These are phyloP conservation scores for Boeremia exigua DNA, from an alignment of 2,329 filamentous ascomycete genomes.

Conservation along the genomic window DNA sequence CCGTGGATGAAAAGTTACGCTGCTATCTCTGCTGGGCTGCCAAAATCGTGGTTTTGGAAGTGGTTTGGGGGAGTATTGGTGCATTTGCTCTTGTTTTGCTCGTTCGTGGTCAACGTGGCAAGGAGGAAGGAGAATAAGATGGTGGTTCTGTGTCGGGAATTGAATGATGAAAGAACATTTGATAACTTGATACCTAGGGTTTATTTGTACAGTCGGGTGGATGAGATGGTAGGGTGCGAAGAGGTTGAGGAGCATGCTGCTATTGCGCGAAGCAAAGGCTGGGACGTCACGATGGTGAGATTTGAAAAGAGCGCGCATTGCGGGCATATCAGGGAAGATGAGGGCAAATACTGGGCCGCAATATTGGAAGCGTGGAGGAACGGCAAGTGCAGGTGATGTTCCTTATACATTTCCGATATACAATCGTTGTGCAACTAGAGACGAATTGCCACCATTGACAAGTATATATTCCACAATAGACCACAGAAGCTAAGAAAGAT, in stretches of 20 bases:
- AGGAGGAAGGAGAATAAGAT: constrained; percentile 34
- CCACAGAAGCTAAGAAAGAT: constrained; percentile 75
- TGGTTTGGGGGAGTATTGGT: constrained; percentile 36
- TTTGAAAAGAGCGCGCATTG: constrained; percentile 68
- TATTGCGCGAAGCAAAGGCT: constrained; percentile 57
- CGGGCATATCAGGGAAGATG: constrained; percentile 64
- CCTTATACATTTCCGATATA: constrained; percentile 14
- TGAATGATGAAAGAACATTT: constrained; percentile 40
- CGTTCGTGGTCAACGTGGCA: constrained; percentile 26
- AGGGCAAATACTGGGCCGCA: constrained; percentile 63
- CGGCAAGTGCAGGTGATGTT: constrained; percentile 11
- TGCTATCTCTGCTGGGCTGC: constrained; percentile 39
- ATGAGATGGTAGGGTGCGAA: constrained; percentile 62
- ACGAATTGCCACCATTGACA: constrained; percentile 55
- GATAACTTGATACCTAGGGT: constrained; percentile 52
- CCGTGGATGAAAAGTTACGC: constrained; percentile 39
- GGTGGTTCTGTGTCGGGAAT: constrained; percentile 33
- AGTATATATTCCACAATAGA: constrained; percentile 75
- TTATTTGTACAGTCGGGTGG: constrained; percentile 66
- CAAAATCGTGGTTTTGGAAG: constrained; percentile 30
- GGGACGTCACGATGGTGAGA: constrained; percentile 55
- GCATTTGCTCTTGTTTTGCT: constrained; percentile 34
- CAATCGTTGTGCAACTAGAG: constrained; percentile 56
- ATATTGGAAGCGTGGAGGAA: constrained; percentile 42
- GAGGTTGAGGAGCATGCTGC: constrained; percentile 64